Evolutionary conservation across 176 grass and related monocot species (phyloP), one percentile per base, ranked within the genome.

Genomic region (Cenchrus fungigraminus): DNA sequence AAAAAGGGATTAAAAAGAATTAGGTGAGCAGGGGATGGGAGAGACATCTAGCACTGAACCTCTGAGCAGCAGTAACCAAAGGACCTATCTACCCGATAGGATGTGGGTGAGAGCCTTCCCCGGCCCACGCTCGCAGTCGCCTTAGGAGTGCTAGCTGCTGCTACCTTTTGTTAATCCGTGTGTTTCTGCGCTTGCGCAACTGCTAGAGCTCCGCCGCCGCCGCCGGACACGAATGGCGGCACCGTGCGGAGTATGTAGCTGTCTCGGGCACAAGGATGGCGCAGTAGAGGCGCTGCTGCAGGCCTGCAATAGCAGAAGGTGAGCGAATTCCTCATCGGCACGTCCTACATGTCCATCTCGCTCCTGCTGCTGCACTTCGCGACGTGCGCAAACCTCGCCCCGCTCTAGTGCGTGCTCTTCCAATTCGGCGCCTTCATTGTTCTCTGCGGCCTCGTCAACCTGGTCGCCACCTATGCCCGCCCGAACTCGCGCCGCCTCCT

Each of bases 401-500:
- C 72, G 15, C 72, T 74, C 51, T 29, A 51, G 0, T 34, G 50
- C 14, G 72, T 75, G 72, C 50, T 75, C 72, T 51, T 75, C 72
- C 73, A 75, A 51, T 75, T 75, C 73, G 73, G 73, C 51, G 73
- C 51, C 73, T 75, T 75, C 25, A 25, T 25, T 25, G 25, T 25
- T 25, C 25, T 25, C 25, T 25, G 25, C 25, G 25, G 25, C 25
- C 73, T 84, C 54, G 86, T 84, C 40, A 89, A 94, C 78, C 80
- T 94, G 46, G 79, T 71, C 56, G 81, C 72, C 17, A 79, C 89
- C 10, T 89, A 91, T 65, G 80, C 76, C n/a, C 89, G 79, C 70
- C 89, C 47, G 29, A 5, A 94, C 81, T 94, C 92, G 11, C 86
- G 86, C 19, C 22, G 83, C 10, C 84, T 94, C 47, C 85, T 91